Base-by-base conservation (phyloP, 495 filamentous ascomycete genomes). In the Talaromyces borbonicus region DNA sequence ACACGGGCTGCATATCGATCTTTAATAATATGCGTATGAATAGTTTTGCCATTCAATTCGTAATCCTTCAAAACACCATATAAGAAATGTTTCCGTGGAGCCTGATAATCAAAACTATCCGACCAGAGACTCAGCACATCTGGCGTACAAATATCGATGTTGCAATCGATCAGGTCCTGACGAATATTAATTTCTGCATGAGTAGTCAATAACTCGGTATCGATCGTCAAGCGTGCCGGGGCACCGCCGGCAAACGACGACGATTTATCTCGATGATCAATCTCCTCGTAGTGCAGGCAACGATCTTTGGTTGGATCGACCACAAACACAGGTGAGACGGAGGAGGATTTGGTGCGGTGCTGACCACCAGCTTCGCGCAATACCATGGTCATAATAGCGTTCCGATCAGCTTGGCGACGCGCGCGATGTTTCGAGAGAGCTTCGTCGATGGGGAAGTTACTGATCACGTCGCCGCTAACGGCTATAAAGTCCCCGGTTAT, bases 301-400 rank as follows among this genome's bases (percentile, higher is more conserved):
- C 89, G 72, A 43, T 87, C 79, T 41, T 80, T 84, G 12, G 69
- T 74, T 0, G 87, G 81, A 52, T 96, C 88, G 49, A 96, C 72
- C 16, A 93, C 78, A 58, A 96, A 99, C 5, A 89, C 76, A 0
- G 90, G 90, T 11, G 75, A 80, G 47, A 83, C 74, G 1, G 80
- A 78, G 29, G 82, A 76, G 2, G 79, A 70, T 63, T 86, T 89
- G 23, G 83, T 86, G 15, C 84, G 71, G 62, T 95, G 87, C 16
- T 65, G 69, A 2, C 69, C 65, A n/a, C 86, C 86, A 2, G 80
- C 85, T 62, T 88, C 79, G 38, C 85, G 76, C 42, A 97, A 66
- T 18, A 99, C 73, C 80, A 97, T 88, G 19, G 92, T 99, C 93
- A 99, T 99, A 65, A 95, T 96, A 11, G 90, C 87, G 59, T 95